Percentiles rank a stretch among this genome's conserved stretches.
Evolutionary conservation across 2,329 filamentous ascomycete species (phyloP).

Genomic region (Trichoderma sp.): DNA sequence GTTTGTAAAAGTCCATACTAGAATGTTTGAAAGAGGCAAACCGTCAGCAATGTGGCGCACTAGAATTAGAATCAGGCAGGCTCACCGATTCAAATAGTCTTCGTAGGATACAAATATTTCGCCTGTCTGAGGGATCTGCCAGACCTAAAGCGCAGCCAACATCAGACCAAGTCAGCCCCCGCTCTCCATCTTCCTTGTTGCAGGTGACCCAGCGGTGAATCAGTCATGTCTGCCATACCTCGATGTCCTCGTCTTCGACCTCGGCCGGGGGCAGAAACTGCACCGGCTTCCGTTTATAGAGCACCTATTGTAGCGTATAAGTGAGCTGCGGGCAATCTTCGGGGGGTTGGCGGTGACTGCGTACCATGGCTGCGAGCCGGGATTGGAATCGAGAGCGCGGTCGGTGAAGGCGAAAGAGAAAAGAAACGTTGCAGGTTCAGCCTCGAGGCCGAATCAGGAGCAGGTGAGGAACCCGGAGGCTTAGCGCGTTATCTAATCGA

Average conservation of each 20-base stretch:
- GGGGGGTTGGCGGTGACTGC: slow-evolving; percentile 1
- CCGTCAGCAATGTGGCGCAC: slow-evolving; percentile 27
- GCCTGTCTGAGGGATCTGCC: slow-evolving; percentile 86
- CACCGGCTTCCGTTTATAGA: slow-evolving; percentile 92
- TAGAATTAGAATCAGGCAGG: slow-evolving; percentile 27
- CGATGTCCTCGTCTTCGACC: slow-evolving; percentile 78
- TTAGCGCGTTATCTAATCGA: slow-evolving; percentile 24
- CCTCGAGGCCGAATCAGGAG: slow-evolving; percentile 7
- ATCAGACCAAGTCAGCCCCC: background rate
- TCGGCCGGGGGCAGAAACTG: slow-evolving; percentile 73
- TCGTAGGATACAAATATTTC: slow-evolving; percentile 91
- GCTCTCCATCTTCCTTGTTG: background rate
- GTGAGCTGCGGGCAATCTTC: background rate
- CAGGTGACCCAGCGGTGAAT: background rate
- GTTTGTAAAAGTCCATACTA: slow-evolving; percentile 91
- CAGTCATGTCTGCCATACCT: slow-evolving; percentile 59
- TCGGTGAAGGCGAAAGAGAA: background rate
- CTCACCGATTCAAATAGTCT: slow-evolving; percentile 80
- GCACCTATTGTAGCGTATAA: slow-evolving; percentile 17
- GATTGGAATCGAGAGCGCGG: background rate
- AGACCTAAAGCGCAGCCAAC: slow-evolving; percentile 64
- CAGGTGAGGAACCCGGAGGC: slow-evolving; percentile 5
- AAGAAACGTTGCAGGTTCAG: slow-evolving; percentile 11
- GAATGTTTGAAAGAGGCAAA: slow-evolving; percentile 25
- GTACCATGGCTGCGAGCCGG: slow-evolving; percentile 27